phyloP scores from a whole-genome alignment of 352 stramenopile genomes.

The Thraustochytrium striatum region DNA sequence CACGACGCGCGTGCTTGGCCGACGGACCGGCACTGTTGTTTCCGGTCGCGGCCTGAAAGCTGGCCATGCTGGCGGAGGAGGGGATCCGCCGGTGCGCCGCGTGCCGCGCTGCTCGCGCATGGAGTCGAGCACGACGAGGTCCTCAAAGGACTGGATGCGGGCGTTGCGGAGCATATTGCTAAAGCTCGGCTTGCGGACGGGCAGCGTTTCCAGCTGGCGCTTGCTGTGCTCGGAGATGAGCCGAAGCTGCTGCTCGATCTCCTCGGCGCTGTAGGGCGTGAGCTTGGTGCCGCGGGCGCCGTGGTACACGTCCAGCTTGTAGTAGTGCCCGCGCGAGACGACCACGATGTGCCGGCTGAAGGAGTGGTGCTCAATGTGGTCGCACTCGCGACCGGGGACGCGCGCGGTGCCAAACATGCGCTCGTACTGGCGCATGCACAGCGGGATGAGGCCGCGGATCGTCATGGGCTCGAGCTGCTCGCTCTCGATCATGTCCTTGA shows the following conservation, averaged over 20 bases:
- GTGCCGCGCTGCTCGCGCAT: background rate
- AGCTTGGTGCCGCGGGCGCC: slow-evolving; percentile 39
- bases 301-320: slow-evolving; percentile 65
- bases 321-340: slow-evolving; percentile 73
- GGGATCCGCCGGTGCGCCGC: background rate
- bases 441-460: slow-evolving; percentile 73
- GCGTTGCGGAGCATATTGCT: slow-evolving; percentile 1
- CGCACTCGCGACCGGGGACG: slow-evolving; percentile 74
- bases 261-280: slow-evolving; percentile 37
- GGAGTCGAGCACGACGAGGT: slow-evolving; percentile 42
- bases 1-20: slow-evolving; percentile 18
- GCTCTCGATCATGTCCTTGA: slow-evolving; percentile 75
- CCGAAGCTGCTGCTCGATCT: slow-evolving; percentile 46
- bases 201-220: background rate
- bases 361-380: slow-evolving; percentile 64
- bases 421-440: slow-evolving; percentile 82
- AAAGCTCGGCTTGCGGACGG: background rate
- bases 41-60: slow-evolving; percentile 68
- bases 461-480: slow-evolving; percentile 72
- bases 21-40: slow-evolving; percentile 50
- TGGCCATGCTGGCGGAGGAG: background rate
- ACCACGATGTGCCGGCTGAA: slow-evolving; percentile 80
- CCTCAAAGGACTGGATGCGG: slow-evolving; percentile 47
- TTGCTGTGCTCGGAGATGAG: slow-evolving; percentile 30
- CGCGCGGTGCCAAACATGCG: slow-evolving; percentile 80